Base-by-base conservation (phyloP, 2,329 filamentous ascomycete genomes). In the Diaporthe citrichinensis region DNA sequence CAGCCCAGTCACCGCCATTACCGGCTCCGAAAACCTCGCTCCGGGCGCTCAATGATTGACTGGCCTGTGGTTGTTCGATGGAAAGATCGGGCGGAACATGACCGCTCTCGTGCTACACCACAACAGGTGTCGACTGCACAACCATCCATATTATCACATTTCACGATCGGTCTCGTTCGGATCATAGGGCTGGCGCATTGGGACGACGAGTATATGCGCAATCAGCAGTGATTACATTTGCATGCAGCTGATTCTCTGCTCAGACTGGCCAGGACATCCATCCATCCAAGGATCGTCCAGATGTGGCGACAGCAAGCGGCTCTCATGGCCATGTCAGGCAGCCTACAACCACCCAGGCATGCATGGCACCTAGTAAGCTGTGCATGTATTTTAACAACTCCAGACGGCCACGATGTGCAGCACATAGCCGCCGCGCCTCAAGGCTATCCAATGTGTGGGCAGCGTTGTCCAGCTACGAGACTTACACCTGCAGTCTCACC, bases 1-100 rank as follows among this genome's bases (percentile, higher is more conserved):
- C 44, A 51, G 71, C 12, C n/a, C 23, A 55, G 58, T 57, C 58
- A 68, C 67, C 58, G 58, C 34, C 49, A 57, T 55, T 12, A 25
- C 31, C 44, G 46, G 44, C 44, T 36, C 39, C 28, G 28, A 53
- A 51, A 17, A n/a, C 28, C 15, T 68, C 23, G 23, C 25, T 1
- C 0, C 14, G 17, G 46, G 8, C 5, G 46, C 31, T 68, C 62
- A 8, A 39, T 36, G 28, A 2, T 46, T 10, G 51, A 25, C 36
- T 28, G 14, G 2, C n/a, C 36, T 62, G 49, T 41, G n/a, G 46
- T 9, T 23, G 25, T 49, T 25, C 39, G 9, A 39, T 71, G 46
- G 39, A 17, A 6, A 58, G 3, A 14, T 34, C 23, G n/a, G 7
- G 51, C 15, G 20, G 39, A 8, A 14, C 53, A 34, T 34, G 36